Evolutionary conservation across 1,284 basidiomycete species (phyloP).

Genomic region (Waitea zeae): DNA sequence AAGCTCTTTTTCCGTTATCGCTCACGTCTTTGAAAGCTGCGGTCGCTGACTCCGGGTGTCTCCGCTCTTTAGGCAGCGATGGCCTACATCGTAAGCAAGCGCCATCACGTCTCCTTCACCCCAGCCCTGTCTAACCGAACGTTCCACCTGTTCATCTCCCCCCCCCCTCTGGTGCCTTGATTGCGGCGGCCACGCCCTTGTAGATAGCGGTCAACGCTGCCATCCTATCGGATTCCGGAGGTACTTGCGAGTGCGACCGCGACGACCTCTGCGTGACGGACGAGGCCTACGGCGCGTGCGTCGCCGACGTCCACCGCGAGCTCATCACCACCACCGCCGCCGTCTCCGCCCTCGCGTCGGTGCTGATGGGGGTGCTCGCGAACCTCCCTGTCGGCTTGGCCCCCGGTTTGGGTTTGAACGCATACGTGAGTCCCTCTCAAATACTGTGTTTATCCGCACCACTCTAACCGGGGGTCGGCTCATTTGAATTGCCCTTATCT

Average conservation of each 20-base stretch:
- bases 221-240: constrained; percentile 63
- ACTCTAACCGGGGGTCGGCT: background rate
- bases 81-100: constrained; percentile 50
- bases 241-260: constrained; percentile 61
- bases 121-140: background rate
- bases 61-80: constrained; percentile 27
- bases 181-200: background rate
- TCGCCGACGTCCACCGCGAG: constrained; percentile 51
- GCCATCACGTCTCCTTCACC: background rate
- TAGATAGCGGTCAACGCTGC: constrained; percentile 76
- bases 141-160: background rate
- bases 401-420: constrained; percentile 70
- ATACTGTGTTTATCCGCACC: background rate
- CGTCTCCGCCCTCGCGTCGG: constrained; percentile 56
- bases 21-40: constrained; percentile 2
- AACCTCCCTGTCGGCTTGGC: constrained; percentile 76
- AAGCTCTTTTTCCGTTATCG: constrained; percentile 15
- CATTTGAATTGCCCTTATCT: constrained; percentile 1
- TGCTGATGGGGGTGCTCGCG: constrained; percentile 71
- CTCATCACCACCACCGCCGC: constrained; percentile 69
- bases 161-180: background rate
- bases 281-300: constrained; percentile 43
- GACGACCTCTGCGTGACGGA: constrained; percentile 37
- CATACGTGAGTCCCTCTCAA: constrained; percentile 39
- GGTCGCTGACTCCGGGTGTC: background rate